Base-by-base conservation (phyloP, 2,329 filamentous ascomycete genomes). In the Cylindrodendrum hubeiense region DNA sequence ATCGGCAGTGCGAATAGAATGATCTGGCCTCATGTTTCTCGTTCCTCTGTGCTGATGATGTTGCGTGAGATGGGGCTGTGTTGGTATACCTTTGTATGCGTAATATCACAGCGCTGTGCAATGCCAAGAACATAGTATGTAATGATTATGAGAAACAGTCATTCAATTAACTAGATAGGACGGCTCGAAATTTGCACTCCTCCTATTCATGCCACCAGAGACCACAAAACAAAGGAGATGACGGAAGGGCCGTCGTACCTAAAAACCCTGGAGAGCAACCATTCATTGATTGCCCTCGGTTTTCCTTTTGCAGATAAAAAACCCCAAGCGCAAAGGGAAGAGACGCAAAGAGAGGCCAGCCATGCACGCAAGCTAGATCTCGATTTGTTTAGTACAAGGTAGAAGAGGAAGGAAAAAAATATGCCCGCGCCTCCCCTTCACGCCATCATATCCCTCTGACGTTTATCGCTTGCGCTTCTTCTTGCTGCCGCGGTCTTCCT, bases 401-500 rank as follows among this genome's bases (percentile, higher is more conserved):
- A 53, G 53, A 62, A 62, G 28, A 41, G 46, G 34, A 28, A 39
- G 34, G 50, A 44, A 22, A 54, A 33, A 51, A 63, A 53, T 19
- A 43, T 22, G 37, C 46, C 33, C 49, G 28, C 37, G 50, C 30
- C 43, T 34, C 50, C 24, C n/a, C 47, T 65, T 56, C 57, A 37
- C 39, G 33, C 44, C 52, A 57, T 44, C 21, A 4, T 13, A 28
- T 39, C 43, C 43, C 15, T 39, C 28, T 7, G 15, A n/a, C 8
- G 4, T 63, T 76, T 72, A 81, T 65, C 77, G 77, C 75, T 79
- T 79, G 63, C 76, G 77, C 74, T 80, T 78, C 88, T 89, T 94
- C 90, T 87, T 91, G 84, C 72, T 84, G 84, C 83, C 88, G 54
- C 92, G 78, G 69, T 94, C 92, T 71, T 97, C 94, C 0, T 79